A percentile compares a stretch with the other conserved stretches of the same genome.
phyloP scores from a whole-genome alignment of 441 rosid species.

The Manihot esculenta region DNA sequence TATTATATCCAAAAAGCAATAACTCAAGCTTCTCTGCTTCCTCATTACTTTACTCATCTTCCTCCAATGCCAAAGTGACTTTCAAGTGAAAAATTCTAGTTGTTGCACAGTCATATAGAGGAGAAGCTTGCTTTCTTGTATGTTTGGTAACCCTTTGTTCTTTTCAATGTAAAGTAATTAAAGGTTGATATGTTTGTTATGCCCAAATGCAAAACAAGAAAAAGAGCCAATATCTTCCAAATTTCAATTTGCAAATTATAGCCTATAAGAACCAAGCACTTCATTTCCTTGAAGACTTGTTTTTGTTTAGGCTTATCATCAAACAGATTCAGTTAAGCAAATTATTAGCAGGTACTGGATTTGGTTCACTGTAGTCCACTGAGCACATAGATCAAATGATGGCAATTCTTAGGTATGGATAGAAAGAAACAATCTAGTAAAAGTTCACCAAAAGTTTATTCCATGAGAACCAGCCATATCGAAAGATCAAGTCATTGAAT shows the following conservation, averaged over 20 bases:
- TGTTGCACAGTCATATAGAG: conserved; percentile 24
- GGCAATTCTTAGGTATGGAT: conserved; percentile 14
- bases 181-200: conserved; percentile 28
- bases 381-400: conserved; percentile 6
- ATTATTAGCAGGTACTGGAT: no score
- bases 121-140: conserved; percentile 23
- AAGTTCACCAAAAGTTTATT: conserved; percentile 24
- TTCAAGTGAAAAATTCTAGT: conserved; percentile 27
- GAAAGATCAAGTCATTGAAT: conserved; percentile 16
- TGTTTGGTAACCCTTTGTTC: conserved; percentile 20
- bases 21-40: conserved; percentile 84
- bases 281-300: no score
- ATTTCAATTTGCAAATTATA: no score
- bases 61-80: conserved; percentile 30
- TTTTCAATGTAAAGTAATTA: conserved; percentile 38
- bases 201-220: conserved; percentile 20
- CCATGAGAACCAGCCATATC: conserved; percentile 3
- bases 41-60: conserved; percentile 68
- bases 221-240: conserved; percentile 14
- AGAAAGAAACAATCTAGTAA: conserved; percentile 23
- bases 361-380: neutral
- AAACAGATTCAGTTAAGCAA: neutral
- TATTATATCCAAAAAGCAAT: conserved; percentile 58
- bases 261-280: no score
- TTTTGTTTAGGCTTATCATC: neutral